Percentiles rank a stretch among this genome's conserved stretches.
Conservation (phyloP, 805 yeast genomes). For the Martiniozyma abietophila region DNA sequence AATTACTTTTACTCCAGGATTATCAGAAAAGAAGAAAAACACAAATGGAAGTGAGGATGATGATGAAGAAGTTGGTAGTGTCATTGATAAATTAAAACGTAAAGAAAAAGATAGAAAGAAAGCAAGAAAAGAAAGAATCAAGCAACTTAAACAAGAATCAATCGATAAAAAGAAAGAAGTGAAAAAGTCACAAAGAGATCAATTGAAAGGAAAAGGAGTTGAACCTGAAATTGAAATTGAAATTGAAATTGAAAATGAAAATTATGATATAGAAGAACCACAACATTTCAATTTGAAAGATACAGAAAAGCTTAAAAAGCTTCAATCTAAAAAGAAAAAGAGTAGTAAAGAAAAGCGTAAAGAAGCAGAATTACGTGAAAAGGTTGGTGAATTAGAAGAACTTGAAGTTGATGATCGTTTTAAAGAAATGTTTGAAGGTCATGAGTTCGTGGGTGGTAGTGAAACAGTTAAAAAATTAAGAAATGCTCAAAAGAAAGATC, state of each 20-base stretch:
- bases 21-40: constrained; percentile 37
- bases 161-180: constrained; percentile 29
- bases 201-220: constrained; percentile 32
- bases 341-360: constrained; percentile 37
- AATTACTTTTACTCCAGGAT: constrained; percentile 88
- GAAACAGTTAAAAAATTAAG: constrained; percentile 76
- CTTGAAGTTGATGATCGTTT: constrained; percentile 73
- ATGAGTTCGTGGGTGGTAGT: constrained; percentile 91
- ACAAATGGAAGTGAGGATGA: constrained; percentile 28
- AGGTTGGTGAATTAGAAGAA: constrained; percentile 28
- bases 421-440: constrained; percentile 71
- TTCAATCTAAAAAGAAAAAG: constrained; percentile 45
- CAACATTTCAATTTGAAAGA: constrained; percentile 75
- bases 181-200: constrained; percentile 25
- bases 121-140: constrained; percentile 68
- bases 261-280: constrained; percentile 43
- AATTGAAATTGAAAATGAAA: constrained; percentile 62
- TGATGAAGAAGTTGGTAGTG: constrained; percentile 53
- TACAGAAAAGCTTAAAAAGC: constrained; percentile 53
- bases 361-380: constrained; percentile 41
- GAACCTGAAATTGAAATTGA: constrained; percentile 69
- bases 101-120: constrained; percentile 91
- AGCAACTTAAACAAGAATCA: constrained; percentile 49
- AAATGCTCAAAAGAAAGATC: constrained; percentile 64
- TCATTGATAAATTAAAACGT: constrained; percentile 71